Evolutionary conservation across 2,329 filamentous ascomycete genomes (phyloP).

Genomic region (Beauveria brongniartii): DNA sequence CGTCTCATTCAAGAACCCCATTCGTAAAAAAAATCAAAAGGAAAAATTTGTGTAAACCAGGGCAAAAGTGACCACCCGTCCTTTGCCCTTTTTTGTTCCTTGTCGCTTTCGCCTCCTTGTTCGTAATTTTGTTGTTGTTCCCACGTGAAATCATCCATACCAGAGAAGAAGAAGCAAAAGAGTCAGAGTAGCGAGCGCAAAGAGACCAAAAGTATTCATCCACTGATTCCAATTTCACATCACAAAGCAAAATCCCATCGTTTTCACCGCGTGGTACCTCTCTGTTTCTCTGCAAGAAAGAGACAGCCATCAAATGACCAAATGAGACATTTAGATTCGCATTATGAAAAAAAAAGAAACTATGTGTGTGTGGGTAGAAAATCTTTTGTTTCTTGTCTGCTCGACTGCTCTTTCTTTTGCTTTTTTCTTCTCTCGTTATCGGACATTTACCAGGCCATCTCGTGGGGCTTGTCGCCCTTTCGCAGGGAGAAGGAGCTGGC

Average conservation of each 20-base stretch:
- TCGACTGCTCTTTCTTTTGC: conserved; percentile 17
- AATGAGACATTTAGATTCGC: conserved; percentile 10
- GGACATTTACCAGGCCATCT: conserved; percentile 90
- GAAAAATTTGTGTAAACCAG: neutral
- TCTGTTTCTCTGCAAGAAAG: conserved; percentile 2
- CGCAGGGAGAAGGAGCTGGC: conserved; percentile 94
- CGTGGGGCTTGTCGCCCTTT: conserved; percentile 98
- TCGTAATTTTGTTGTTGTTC: conserved; percentile 5
- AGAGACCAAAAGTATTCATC: neutral
- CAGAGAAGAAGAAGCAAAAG: neutral
- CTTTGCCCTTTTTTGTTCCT: conserved; percentile 2
- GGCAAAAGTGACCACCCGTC: neutral
- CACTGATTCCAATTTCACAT: neutral
- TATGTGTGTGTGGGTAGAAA: conserved; percentile 8
- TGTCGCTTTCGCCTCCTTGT: neutral
- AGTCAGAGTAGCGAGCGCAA: neutral
- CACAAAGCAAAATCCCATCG: conserved; percentile 5
- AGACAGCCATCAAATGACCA: conserved; percentile 3
- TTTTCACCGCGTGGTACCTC: conserved; percentile 2
- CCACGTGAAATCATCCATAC: neutral
- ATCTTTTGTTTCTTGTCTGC: conserved; percentile 10
- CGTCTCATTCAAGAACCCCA: neutral
- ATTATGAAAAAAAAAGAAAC: conserved; percentile 10
- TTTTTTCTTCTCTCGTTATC: conserved; percentile 21
- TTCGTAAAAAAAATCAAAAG: conserved; percentile 4